Evolutionary conservation across 2,329 filamentous ascomycete genomes (phyloP), one percentile per base, ranked within the genome.

Genomic region (Beauveria pseudobassiana): DNA sequence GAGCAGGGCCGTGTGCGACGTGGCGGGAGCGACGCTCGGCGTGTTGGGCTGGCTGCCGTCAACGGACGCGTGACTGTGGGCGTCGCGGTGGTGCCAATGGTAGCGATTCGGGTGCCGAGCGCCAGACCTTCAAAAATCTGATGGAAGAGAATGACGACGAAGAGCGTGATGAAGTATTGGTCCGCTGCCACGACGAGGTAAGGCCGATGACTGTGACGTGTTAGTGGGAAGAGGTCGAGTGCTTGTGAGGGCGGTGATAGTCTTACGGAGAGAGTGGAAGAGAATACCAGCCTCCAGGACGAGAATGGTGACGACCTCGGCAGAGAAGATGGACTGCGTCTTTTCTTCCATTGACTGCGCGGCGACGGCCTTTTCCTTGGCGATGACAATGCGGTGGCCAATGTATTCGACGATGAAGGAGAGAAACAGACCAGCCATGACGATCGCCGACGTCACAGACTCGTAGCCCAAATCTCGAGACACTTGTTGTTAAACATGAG

Each of bases 101-200:
- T 79, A 9, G 87, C 86, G 64, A 91, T 91, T 16, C 87, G 83
- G 9, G 85, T 84, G 20, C 89, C 88, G 0, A 92, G 83, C 0
- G 89, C 89, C 51, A 92, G 78, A 4, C 89, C 89, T 70, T 91
- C 88, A 67, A 93, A 90, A 77, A 89, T 85, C 68, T 91, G 89
- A 69, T 91, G 89, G 75, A 91, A 91, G 62, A 91, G 75, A 62
- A 92, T 89, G 59, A 91, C 88, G 49, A 83, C 71, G 63, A 84
- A 83, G n/a, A 86, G 77, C 1, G 80, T 83, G 59, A 79, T 70
- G 73, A 85, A 85, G 66, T 79, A 82, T 43, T 74, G 76, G 65
- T 86, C 82, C 3, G 78, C 81, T 0, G 82, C 77, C 2, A 86
- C 83, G n/a, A 85, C 83, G 1, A 87, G 78, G 85, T 87, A 42